Conservation (phyloP, 805 yeast genomes). For the Lipomyces kockii region DNA sequence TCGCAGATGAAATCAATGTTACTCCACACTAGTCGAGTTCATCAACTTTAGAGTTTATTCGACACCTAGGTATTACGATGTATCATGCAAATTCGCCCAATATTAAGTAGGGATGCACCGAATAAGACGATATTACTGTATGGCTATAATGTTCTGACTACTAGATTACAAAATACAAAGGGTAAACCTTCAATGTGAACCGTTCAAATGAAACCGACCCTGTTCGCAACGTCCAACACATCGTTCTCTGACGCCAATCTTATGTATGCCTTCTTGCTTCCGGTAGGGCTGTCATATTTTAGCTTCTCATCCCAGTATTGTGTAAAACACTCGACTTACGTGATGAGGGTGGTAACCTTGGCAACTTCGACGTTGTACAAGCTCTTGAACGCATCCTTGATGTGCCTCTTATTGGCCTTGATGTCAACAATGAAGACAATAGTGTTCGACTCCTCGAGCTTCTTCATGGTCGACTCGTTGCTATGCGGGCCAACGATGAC, state of each 20-base stretch:
- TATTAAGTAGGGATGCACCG: background rate
- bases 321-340: constrained; percentile 17
- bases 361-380: constrained; percentile 94
- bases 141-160: constrained; percentile 1
- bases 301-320: background rate
- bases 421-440: constrained; percentile 97
- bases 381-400: constrained; percentile 97
- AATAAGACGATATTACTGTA: background rate
- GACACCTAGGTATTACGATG: background rate
- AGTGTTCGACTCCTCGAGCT: constrained; percentile 99
- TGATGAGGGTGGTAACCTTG: constrained; percentile 91
- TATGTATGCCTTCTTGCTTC: constrained; percentile 99
- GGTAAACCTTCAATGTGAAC: background rate
- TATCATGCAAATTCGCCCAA: background rate
- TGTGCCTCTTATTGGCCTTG: constrained; percentile 97
- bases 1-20: too few species aligned
- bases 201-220: constrained; percentile 69
- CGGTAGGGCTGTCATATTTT: constrained; percentile 78
- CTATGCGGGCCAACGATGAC: constrained; percentile 92
- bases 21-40: too few species aligned
- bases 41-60: too few species aligned
- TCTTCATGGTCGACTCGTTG: constrained; percentile 98
- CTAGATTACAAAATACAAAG: constrained; percentile 17
- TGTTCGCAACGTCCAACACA: constrained; percentile 99
- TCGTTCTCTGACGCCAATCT: constrained; percentile 99